Percentiles rank a stretch among this genome's conserved stretches.
Conservation (phyloP, 2,329 filamentous ascomycete species). For the Chrysoporthe cubensis region DNA sequence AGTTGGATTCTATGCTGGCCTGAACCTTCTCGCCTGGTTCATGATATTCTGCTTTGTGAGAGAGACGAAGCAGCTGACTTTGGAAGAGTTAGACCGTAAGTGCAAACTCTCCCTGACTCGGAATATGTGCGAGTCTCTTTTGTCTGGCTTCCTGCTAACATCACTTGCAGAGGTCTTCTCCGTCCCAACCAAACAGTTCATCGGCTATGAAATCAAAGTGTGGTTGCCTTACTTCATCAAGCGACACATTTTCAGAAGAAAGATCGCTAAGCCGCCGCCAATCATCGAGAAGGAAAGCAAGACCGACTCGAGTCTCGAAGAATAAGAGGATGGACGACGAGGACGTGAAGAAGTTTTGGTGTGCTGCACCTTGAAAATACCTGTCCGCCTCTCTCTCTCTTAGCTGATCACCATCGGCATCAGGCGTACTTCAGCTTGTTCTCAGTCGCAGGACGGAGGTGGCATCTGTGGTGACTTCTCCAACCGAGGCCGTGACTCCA, state of each 20-base stretch:
- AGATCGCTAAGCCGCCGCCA: constrained; percentile 39
- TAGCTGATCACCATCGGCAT: neutral
- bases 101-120: neutral
- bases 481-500: neutral
- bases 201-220: constrained; percentile 39
- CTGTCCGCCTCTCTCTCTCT: neutral
- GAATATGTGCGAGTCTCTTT: neutral
- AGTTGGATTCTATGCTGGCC: constrained; percentile 58
- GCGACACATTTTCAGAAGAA: constrained; percentile 41
- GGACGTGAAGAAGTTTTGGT: neutral
- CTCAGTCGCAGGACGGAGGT: neutral
- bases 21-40: constrained; percentile 58
- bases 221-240: constrained; percentile 45
- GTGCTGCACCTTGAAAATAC: neutral
- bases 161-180: constrained; percentile 38
- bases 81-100: constrained; percentile 58
- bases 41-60: constrained; percentile 62
- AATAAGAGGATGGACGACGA: neutral
- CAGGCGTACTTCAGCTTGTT: neutral
- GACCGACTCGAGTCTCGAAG: constrained; percentile 2
- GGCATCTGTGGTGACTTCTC: neutral
- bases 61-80: constrained; percentile 63
- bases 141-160: neutral
- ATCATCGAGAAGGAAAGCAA: constrained; percentile 33
- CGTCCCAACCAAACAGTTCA: constrained; percentile 38